Evolutionary conservation across 2,329 filamentous ascomycete genomes (phyloP), one percentile per base, ranked within the genome.

Genomic region (Cadophora sp.): DNA sequence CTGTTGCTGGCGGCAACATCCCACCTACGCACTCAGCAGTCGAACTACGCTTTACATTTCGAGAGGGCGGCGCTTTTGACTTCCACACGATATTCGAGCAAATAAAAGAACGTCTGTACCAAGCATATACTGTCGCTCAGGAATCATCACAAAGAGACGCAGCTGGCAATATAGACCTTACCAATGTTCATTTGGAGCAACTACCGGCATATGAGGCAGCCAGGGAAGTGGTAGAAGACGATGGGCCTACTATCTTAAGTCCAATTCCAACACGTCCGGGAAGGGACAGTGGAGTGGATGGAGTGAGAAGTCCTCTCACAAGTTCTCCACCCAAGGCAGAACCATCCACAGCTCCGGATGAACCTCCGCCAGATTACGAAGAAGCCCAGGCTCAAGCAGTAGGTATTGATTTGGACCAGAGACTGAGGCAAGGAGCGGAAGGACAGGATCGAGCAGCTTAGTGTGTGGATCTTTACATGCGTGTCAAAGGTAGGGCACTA

Each of bases 11-110:
- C 43, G 96, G 96, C 46, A 92, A 93, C 61, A 92, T 97, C 62
- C 92, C 94, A 0, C 81, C 90, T 5, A 84, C 91, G 26, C 86
- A 93, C 70, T 86, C 90, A 22, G 88, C 90, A 31, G 84, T 97
- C 53, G 93, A 96, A 75, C 80, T 97, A 73, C 94, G 92, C 78
- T 86, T 97, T 75, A 94, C 91, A 26, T 98, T 98, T 83, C 94
- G 94, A 77, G 94, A 98, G 71, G 95, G 95, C 53, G 95, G 95
- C n/a, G 94, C 94, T 68, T 96, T 92, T 79, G 94, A 97, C 74
- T 98, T 97, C 77, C 91, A 94, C 75, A 87, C 88, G 62, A 88
- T 88, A 63, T 97, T 94, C 76, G 93, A 97, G 75, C 86, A 91
- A 66, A 89, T 97, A 72, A 94, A 93, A 77, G 94, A 97, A 77